Evolutionary conservation across 75 land plant genomes (phyloP).

Genomic region (Picea sitchensis): DNA sequence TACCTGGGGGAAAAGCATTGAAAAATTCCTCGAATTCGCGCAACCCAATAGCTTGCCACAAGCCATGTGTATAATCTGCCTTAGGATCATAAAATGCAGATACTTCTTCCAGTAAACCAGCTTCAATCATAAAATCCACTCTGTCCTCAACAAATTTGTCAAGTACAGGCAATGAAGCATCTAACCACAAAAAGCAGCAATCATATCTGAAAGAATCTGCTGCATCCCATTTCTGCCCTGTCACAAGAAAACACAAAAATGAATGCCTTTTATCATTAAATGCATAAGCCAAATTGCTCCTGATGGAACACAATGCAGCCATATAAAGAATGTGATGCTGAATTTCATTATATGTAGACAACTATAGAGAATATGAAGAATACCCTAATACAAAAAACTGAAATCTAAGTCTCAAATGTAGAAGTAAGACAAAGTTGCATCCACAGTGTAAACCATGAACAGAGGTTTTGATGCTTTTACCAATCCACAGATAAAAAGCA

Average conservation of each 20-base stretch:
- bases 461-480: neutral
- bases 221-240: constrained; percentile 87
- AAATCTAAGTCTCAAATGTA: too few species aligned
- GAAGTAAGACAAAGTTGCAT: neutral
- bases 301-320: neutral
- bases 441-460: neutral
- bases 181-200: constrained; percentile 73
- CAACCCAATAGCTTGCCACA: constrained; percentile 76
- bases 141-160: constrained; percentile 60
- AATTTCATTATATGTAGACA: neutral
- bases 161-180: constrained; percentile 51
- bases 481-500: neutral
- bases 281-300: neutral
- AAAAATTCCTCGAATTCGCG: constrained; percentile 62
- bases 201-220: constrained; percentile 48
- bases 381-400: neutral
- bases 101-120: constrained; percentile 61
- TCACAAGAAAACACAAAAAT: constrained; percentile 27
- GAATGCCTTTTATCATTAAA: neutral
- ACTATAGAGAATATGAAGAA: neutral
- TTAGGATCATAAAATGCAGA: constrained; percentile 44
- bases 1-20: constrained; percentile 11
- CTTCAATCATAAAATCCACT: constrained; percentile 61
- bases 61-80: constrained; percentile 61
- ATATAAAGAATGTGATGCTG: neutral